Percentiles rank a stretch among this genome's conserved stretches.
Conservation (phyloP, 1,284 basidiomycete species). For the Gymnopus androsaceus region DNA sequence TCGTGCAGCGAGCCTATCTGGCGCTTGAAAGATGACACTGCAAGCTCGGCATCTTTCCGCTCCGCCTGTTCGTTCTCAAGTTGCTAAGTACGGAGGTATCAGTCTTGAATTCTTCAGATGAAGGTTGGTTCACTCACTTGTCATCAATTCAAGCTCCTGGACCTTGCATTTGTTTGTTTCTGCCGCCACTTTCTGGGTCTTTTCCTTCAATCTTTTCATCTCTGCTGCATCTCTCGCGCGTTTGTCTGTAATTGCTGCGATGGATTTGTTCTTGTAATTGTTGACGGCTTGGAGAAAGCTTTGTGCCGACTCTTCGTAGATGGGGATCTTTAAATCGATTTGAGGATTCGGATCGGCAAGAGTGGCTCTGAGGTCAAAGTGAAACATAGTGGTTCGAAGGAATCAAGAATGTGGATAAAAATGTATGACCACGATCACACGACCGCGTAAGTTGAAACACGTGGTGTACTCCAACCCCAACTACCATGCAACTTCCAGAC, state of each 20-base stretch:
- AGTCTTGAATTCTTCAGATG: too few species aligned
- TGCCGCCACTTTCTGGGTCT: constrained; percentile 53
- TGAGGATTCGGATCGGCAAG: constrained; percentile 55
- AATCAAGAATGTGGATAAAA: too few species aligned
- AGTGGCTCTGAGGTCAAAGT: constrained; percentile 61
- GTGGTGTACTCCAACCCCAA: background rate
- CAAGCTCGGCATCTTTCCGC: constrained; percentile 65
- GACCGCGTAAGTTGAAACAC: background rate
- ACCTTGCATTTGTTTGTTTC: constrained; percentile 74
- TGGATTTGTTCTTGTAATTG: constrained; percentile 66
- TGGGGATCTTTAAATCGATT: constrained; percentile 64
- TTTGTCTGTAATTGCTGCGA: constrained; percentile 62
- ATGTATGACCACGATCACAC: background rate
- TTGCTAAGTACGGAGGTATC: constrained; percentile 47
- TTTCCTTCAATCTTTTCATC: constrained; percentile 60
- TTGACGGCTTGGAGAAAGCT: constrained; percentile 72
- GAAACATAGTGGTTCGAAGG: too few species aligned
- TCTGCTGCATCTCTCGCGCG: constrained; percentile 57
- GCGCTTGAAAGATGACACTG: constrained; percentile 60
- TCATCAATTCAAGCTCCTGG: constrained; percentile 70
- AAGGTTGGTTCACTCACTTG: constrained; percentile 59
- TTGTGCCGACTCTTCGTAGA: constrained; percentile 63
- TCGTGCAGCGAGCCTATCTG: constrained; percentile 64
- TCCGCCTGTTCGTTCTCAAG: constrained; percentile 72
- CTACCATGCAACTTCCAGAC: constrained; percentile 45